phyloP scores from a whole-genome alignment of 2,329 filamentous ascomycete species.

The Xylariaceae sp. region DNA sequence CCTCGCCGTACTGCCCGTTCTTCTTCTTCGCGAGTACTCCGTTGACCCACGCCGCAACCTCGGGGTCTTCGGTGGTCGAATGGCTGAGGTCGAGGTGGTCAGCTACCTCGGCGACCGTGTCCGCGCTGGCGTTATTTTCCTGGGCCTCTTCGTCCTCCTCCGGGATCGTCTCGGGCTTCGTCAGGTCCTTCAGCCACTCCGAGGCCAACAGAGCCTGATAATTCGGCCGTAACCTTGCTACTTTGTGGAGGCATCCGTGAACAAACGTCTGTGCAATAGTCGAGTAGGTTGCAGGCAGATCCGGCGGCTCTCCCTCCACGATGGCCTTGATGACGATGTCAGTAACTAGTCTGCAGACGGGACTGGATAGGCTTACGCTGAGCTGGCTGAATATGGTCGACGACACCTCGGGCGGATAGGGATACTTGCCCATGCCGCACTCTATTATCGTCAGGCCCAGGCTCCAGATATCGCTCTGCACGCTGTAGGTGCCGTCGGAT shows the following conservation, averaged over 20 bases:
- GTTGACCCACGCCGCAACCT: slow-evolving; percentile 82
- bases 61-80: slow-evolving; percentile 57
- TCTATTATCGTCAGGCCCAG: slow-evolving; percentile 91
- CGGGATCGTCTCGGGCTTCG: slow-evolving; percentile 53
- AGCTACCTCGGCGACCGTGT: slow-evolving; percentile 34
- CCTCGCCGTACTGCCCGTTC: slow-evolving; percentile 42
- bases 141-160: slow-evolving; percentile 29
- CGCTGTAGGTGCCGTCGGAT: slow-evolving; percentile 85
- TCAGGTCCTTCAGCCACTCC: slow-evolving; percentile 72
- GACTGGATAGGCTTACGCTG: slow-evolving; percentile 64
- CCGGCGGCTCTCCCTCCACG: slow-evolving; percentile 91
- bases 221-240: slow-evolving; percentile 83
- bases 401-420: slow-evolving; percentile 94
- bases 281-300: slow-evolving; percentile 76
- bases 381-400: slow-evolving; percentile 98
- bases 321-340: slow-evolving; percentile 73
- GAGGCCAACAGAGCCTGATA: slow-evolving; percentile 87
- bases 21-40: slow-evolving; percentile 60
- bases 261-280: slow-evolving; percentile 81
- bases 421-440: slow-evolving; percentile 88
- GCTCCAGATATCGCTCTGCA: slow-evolving; percentile 98
- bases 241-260: slow-evolving; percentile 82
- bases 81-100: slow-evolving; percentile 35
- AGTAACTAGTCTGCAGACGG: too few species aligned
- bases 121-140: slow-evolving; percentile 28